Percentiles rank a stretch among this genome's conserved stretches.
Conservation (phyloP, 345 rosid genomes). For the Geranium rotundifolium region DNA sequence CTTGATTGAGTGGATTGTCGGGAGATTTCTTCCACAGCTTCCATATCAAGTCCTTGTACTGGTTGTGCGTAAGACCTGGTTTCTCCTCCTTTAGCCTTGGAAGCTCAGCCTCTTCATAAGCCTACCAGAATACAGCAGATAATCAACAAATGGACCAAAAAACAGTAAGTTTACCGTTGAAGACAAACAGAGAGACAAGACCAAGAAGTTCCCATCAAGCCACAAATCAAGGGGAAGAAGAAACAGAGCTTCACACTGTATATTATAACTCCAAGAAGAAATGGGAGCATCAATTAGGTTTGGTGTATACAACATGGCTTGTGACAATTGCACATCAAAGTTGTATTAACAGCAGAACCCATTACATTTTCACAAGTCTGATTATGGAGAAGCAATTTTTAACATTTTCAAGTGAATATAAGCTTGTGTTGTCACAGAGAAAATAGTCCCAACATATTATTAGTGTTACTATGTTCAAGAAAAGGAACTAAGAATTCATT, state of each 20-base stretch:
- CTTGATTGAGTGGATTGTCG: slow-evolving; percentile 97
- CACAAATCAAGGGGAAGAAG: background rate
- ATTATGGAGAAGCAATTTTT: too few relatives aligned
- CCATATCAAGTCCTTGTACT: slow-evolving; percentile 97
- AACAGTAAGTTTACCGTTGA: background rate
- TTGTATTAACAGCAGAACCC: background rate
- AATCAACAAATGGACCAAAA: background rate
- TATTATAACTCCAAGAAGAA: background rate
- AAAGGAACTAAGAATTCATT: too few relatives aligned
- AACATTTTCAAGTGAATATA: background rate
- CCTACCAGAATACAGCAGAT: slow-evolving; percentile 26
- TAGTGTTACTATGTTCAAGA: too few relatives aligned
- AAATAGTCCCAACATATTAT: background rate
- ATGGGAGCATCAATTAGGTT: background rate
- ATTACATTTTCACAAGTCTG: background rate
- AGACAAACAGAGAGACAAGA: too few relatives aligned
- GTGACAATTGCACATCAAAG: too few relatives aligned
- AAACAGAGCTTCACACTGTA: background rate
- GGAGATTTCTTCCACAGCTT: slow-evolving; percentile 99
- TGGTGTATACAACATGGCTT: background rate
- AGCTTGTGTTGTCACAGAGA: background rate
- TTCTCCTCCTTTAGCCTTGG: slow-evolving; percentile 86
- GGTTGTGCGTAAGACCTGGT: slow-evolving; percentile 92
- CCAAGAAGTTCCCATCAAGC: too few relatives aligned
- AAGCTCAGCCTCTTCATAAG: slow-evolving; percentile 91